Percentiles rank a stretch among this genome's conserved stretches.
phyloP scores from a whole-genome alignment of 2,329 filamentous ascomycete genomes.

The Pyrenochaeta sp. region DNA sequence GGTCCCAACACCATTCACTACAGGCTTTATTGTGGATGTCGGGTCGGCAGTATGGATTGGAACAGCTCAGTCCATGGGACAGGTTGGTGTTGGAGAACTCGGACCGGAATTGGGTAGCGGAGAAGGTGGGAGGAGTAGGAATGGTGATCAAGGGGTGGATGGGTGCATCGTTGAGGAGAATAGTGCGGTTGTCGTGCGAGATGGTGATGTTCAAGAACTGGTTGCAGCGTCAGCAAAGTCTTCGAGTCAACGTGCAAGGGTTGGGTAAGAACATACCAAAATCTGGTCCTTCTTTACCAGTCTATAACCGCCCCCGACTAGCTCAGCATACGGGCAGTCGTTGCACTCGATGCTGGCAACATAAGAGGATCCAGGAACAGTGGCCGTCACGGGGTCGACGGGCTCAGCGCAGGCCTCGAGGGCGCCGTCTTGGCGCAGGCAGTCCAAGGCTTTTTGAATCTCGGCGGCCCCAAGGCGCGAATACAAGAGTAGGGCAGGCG shows the following conservation, averaged over 20 bases:
- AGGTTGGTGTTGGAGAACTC: slow-evolving; percentile 38
- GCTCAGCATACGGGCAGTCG: slow-evolving; percentile 30
- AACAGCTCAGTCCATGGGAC: slow-evolving; percentile 26
- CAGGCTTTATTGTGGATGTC: slow-evolving; percentile 9
- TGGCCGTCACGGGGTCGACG: slow-evolving; percentile 29
- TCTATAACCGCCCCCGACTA: slow-evolving; percentile 6
- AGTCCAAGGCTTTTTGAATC: slow-evolving; percentile 22
- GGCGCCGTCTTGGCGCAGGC: slow-evolving; percentile 12
- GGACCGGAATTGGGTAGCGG: slow-evolving; percentile 20
- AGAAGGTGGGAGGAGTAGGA: slow-evolving; percentile 30
- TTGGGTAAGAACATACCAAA: slow-evolving; percentile 27
- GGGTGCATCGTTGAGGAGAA: slow-evolving; percentile 34
- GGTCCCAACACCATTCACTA: slow-evolving; percentile 24
- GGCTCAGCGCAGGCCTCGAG: slow-evolving; percentile 30
- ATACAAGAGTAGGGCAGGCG: slow-evolving; percentile 17
- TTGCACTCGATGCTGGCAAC: slow-evolving; percentile 40
- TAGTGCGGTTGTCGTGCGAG: slow-evolving; percentile 33
- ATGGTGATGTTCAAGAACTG: slow-evolving; percentile 44
- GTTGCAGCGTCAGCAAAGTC: neutral
- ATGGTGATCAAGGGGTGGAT: slow-evolving; percentile 38
- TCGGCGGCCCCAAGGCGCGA: slow-evolving; percentile 9
- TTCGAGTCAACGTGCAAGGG: neutral
- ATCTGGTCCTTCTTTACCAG: slow-evolving; percentile 28
- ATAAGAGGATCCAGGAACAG: slow-evolving; percentile 35
- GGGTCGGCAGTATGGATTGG: slow-evolving; percentile 20